Evolutionary conservation across 2,329 filamentous ascomycete species (phyloP), one percentile per base, ranked within the genome.

Genomic region (Fusarium verticillioides): DNA sequence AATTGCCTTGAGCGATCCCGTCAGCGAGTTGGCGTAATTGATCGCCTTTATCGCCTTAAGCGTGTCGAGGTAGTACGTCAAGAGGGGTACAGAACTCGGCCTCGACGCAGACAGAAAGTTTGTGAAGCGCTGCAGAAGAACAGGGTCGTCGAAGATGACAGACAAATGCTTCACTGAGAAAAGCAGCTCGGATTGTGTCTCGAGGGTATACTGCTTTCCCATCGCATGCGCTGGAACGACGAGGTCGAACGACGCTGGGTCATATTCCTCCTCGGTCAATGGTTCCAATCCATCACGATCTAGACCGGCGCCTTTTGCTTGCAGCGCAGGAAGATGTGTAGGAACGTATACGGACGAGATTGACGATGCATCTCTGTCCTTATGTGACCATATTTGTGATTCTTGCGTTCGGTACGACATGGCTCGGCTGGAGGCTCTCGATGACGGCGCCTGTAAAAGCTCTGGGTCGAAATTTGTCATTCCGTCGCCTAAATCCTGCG

Each of bases 41-140:
- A 95, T 90, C 4, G 93, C 92, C 73, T 90, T 89, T 18, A 94
- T 81, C 2, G 92, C 92, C 78, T 95, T 95, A 64, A 90, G 80
- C 0, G 91, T 88, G 74, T 94, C 91, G 4, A 94, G 85, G 72
- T 94, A 94, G 82, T 94, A 93, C 32, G 91, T 88, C 19, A 95
- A 82, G 12, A 93, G 82, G 0, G 91, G 88, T 5, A 93, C 84
- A 1, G 92, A 93, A 26, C 87, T 82, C 9, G 91, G 89, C 49
- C 91, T 85, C 49, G 87, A 84, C 9, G 84, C 80, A 64, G 88
- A 87, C 6, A 95, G 83, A 75, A 93, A 95, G 6, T 88, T 86
- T 4, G 89, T 92, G 78, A 95, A 95, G 49, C 86, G 87, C 58
- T 90, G 84, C 3, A 94, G 83, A 28, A 91, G 86, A 11, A 87